Evolutionary conservation across 1,284 basidiomycete genomes (phyloP).

Genomic region (Gomphus bonarii): DNA sequence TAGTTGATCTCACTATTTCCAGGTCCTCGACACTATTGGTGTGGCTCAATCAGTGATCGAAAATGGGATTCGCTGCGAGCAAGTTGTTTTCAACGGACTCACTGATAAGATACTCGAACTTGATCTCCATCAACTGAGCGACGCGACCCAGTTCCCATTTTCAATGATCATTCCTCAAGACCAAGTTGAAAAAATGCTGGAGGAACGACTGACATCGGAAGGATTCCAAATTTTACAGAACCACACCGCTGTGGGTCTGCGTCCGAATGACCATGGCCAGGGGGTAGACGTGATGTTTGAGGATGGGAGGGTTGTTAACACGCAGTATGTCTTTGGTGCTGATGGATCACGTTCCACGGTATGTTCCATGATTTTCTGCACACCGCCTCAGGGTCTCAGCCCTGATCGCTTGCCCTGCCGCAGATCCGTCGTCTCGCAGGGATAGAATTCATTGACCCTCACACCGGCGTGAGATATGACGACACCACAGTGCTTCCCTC

Average conservation of each 20-base stretch:
- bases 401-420: conserved; percentile 13
- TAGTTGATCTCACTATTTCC: background rate
- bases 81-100: conserved; percentile 24
- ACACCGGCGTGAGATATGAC: conserved; percentile 20
- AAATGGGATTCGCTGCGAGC: conserved; percentile 26
- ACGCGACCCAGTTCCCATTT: conserved; percentile 36
- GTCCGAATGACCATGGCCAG: conserved; percentile 12
- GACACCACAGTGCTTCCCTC: conserved; percentile 13
- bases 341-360: conserved; percentile 47
- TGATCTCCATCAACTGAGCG: conserved; percentile 24
- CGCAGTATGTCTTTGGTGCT: conserved; percentile 43
- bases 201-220: conserved; percentile 23
- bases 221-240: conserved; percentile 28
- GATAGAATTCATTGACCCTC: conserved; percentile 26
- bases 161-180: conserved; percentile 35
- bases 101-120: conserved; percentile 20
- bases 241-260: conserved; percentile 23
- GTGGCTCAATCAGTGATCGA: conserved; percentile 31
- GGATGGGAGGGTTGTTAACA: conserved; percentile 32
- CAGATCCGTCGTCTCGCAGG: conserved; percentile 22
- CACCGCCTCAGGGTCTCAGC: conserved; percentile 17
- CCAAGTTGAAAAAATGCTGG: conserved; percentile 34
- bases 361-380: conserved; percentile 17
- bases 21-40: conserved; percentile 38
- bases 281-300: conserved; percentile 37